Evolutionary conservation across 148 eudicot species (phyloP), one percentile per base, ranked within the genome.

Genomic region (Rhododendron mucronatum): DNA sequence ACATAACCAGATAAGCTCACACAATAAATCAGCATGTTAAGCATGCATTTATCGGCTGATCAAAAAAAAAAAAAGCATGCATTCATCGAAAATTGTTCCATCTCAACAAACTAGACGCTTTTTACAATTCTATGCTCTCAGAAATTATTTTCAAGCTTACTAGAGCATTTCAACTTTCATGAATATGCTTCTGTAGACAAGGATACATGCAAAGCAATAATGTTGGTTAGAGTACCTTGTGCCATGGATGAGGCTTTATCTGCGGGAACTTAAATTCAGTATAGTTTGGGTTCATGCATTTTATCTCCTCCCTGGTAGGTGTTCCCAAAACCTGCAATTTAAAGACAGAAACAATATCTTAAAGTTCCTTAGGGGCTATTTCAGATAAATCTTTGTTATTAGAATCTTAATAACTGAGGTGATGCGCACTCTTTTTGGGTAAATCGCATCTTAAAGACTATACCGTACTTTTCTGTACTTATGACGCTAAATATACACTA

Each of bases 221-320:
- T 12, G 16, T 41, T 26, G 53, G 14, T 65, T n/a, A 84, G 20
- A 84, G 78, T 89, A 95, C 98, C 97, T 96, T 96, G 91, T 96
- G 99, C 98, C 99, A 96, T 47, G 99, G 99, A 91, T 96, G 99
- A 88, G 99, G 97, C 90, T 96, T 96, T 88, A 96, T 96, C 92
- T 96, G 99, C 28, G 99, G 99, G 84, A 96, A 96, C 88, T 95
- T 96, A 89, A 96, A 96, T 89, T 96, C 98, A 21, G 99, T 96
- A 85, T 96, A 96, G 87, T 96, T 96, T 87, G 99, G 99, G 88
- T 96, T 96, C 99, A 96, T 96, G 83, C 99, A 96, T 86, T 95
- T 96, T 85, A 96, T 96, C 93, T 96, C 99, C 90, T 96, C 99
- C 89, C 99, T 92, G 26, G 99, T 96, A 79, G 99, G 99, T 84